A percentile compares a stretch with the other conserved stretches of the same genome.
These are phyloP conservation scores for Ganoderma sp. DNA, from an alignment of 1,284 basidiomycete species.

Conservation along the genomic window DNA sequence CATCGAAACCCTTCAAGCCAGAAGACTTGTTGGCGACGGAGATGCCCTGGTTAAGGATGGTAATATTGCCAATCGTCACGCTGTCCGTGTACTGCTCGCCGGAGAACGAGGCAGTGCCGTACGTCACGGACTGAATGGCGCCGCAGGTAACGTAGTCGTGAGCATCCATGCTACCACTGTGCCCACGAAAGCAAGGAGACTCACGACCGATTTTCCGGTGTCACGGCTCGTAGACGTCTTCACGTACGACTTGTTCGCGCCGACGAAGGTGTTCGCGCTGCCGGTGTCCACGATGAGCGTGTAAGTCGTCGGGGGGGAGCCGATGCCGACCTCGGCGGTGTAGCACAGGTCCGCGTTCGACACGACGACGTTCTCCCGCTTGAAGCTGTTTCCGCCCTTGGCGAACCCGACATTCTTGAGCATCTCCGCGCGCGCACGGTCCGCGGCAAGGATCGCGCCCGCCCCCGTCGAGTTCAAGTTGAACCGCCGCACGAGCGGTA, in stretches of 20 bases:
- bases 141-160: conserved; percentile 1
- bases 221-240: conserved; percentile 50
- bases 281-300: conserved; percentile 28
- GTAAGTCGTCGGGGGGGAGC: conserved; percentile 32
- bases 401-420: conserved; percentile 33
- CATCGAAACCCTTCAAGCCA: conserved; percentile 32
- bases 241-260: conserved; percentile 47
- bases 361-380: conserved; percentile 8
- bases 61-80: conserved; percentile 41
- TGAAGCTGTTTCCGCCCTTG: conserved; percentile 21
- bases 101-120: conserved; percentile 43
- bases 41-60: conserved; percentile 54
- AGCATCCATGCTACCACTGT: neutral
- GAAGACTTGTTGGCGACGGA: conserved; percentile 48
- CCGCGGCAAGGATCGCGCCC: conserved; percentile 30
- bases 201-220: conserved; percentile 16
- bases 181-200: neutral
- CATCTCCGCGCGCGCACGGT: conserved; percentile 32
- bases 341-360: conserved; percentile 33
- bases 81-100: conserved; percentile 50
- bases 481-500: conserved; percentile 35
- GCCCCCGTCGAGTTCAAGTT: conserved; percentile 29
- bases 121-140: conserved; percentile 44
- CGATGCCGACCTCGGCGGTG: conserved; percentile 30
- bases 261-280: conserved; percentile 65